Evolutionary conservation across 208 protist genomes (phyloP), one percentile per base, ranked within the genome.

Genomic region (Leptomonas seymouri): DNA sequence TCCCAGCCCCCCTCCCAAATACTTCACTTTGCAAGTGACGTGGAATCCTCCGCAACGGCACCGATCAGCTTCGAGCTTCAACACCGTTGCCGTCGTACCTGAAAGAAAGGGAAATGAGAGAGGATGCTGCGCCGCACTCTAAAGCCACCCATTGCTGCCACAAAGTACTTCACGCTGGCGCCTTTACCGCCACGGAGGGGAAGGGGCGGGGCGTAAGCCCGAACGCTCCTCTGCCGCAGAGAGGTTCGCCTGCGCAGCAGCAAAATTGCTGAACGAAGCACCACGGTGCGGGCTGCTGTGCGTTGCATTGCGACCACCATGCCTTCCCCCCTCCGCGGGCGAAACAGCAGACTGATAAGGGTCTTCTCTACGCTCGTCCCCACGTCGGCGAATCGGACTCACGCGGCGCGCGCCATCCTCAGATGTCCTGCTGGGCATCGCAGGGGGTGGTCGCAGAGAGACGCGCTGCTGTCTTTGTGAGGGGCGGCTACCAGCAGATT

Each of bases 201-300:
- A 49, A 12, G 63, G 62, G 9, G 62, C 57, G 21, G 62, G 21
- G 16, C 71, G 54, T 9, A 76, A 27, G 16, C 56, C 46, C 2
- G 62, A 61, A 18, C 49, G 62, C 7, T 65, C 42, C 63, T 76
- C 63, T 28, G 56, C 71, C 31, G 53, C 55, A 25, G 45, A 66
- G 25, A 63, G 39, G 49, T 12, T 64, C 3, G 56, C 62, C 36
- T 71, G 71, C 1, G 63, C 71, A 18, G 51, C 48, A 23, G 55
- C 54, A n/a, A 70, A 70, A 46, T 69, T 69, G 15, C 59, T 55
- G 28, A 70, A 65, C 5, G 71, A 70, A 11, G 69, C 66, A 6
- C 61, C 30, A 49, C 54, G 54, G 21, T 39, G 49, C 45, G 58
- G 44, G 44, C 45, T 55, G 54, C 42, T 54, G 42, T 27, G 41